These are phyloP conservation scores for Chalciporus piperatus DNA, from an alignment of 768 basidiomycete species.

Conservation along the genomic window DNA sequence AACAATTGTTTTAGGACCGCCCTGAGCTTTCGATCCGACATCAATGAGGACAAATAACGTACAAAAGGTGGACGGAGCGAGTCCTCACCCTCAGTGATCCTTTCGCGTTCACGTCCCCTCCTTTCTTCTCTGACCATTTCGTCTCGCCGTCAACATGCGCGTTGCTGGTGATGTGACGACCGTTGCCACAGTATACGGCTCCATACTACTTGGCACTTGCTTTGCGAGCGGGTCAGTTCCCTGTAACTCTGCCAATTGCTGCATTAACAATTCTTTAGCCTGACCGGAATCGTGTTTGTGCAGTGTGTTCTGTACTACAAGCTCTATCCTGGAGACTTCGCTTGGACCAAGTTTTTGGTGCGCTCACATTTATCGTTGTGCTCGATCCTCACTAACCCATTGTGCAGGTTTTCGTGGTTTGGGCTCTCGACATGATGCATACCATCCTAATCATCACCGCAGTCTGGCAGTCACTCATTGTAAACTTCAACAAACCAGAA, in stretches of 20 bases:
- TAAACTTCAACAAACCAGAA: conserved; percentile 22
- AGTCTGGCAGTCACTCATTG: conserved; percentile 28
- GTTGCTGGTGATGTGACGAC: conserved; percentile 31
- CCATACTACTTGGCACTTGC: conserved; percentile 32
- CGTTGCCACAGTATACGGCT: conserved; percentile 30
- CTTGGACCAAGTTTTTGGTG: conserved; percentile 29
- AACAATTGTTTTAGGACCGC: conserved; percentile 13
- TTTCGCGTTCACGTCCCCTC: conserved; percentile 30
- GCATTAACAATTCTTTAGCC: conserved; percentile 18
- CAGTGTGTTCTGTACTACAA: conserved; percentile 31
- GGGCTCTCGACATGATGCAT: conserved; percentile 29
- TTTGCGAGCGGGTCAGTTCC: conserved; percentile 26
- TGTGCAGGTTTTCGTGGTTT: conserved; percentile 26
- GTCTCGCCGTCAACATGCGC: conserved; percentile 6
- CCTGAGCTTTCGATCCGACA: conserved; percentile 18
- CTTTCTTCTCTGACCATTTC: conserved; percentile 13
- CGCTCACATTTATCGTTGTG: neutral
- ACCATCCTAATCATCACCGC: conserved; percentile 26
- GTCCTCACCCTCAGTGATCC: conserved; percentile 19
- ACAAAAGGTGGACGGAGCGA: conserved; percentile 21
- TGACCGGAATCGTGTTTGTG: conserved; percentile 32
- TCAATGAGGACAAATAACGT: conserved; percentile 35
- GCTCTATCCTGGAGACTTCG: conserved; percentile 28
- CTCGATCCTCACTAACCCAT: neutral
- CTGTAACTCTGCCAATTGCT: neutral